phyloP scores from a whole-genome alignment of 768 basidiomycete species.

The Pleurotus cornucopiae region DNA sequence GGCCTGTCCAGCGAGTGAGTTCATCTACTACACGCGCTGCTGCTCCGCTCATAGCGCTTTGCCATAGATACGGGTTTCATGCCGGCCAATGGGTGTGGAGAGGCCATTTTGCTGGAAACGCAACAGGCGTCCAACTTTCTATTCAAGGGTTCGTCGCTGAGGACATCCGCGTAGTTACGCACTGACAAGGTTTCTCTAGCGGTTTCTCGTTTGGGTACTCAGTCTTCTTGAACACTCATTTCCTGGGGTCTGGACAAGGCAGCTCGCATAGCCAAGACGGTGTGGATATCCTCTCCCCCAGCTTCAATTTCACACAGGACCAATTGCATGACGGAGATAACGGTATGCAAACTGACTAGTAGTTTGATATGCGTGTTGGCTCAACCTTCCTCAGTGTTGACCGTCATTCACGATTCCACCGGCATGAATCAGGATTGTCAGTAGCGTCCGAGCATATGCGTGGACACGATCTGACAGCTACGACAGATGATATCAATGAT shows the following conservation, averaged over 20 bases:
- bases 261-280: conserved; percentile 28
- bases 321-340: conserved; percentile 25
- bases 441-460: conserved; percentile 1
- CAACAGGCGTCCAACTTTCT: conserved; percentile 33
- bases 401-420: conserved; percentile 31
- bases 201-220: conserved; percentile 43
- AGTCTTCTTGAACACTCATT: conserved; percentile 36
- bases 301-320: conserved; percentile 29
- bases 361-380: background rate
- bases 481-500: conserved; percentile 28
- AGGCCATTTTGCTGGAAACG: conserved; percentile 37
- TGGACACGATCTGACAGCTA: background rate
- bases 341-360: conserved; percentile 12
- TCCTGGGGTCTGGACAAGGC: conserved; percentile 37
- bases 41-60: too few relatives aligned
- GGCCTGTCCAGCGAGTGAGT: conserved; percentile 27
- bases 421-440: conserved; percentile 33
- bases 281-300: conserved; percentile 26
- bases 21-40: background rate
- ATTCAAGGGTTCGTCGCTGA: conserved; percentile 29
- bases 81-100: conserved; percentile 41
- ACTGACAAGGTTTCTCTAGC: conserved; percentile 10
- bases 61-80: conserved; percentile 25
- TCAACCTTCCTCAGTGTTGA: conserved; percentile 19
- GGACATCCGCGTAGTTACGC: background rate